These are phyloP conservation scores for Mucor plumbeus DNA, from an alignment of 371 early-diverging fungal genomes.

Conservation along the genomic window DNA sequence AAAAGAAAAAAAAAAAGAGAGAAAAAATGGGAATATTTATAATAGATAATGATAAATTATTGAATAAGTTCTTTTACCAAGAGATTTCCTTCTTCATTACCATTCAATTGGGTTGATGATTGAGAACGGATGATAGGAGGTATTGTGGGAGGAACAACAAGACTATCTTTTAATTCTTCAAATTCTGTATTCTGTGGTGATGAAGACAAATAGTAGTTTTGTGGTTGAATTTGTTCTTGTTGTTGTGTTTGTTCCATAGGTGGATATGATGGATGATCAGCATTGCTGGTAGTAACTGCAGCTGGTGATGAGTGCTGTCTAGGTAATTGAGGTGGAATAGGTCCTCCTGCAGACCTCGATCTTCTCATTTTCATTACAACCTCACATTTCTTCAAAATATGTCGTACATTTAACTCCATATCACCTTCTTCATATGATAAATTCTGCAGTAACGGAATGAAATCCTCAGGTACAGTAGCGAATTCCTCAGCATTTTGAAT, in stretches of 20 bases:
- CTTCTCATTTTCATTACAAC: slow-evolving; percentile 58
- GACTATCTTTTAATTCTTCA: not conserved
- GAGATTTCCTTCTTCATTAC: not conserved
- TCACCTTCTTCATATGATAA: slow-evolving; percentile 60
- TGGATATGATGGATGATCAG: not conserved
- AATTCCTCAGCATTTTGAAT: slow-evolving; percentile 77
- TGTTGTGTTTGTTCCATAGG: not conserved
- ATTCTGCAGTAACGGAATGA: slow-evolving; percentile 64
- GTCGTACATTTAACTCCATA: slow-evolving; percentile 63
- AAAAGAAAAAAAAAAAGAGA: not conserved
- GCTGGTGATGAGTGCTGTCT: slow-evolving; percentile 49
- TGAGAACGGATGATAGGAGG: slow-evolving; percentile 26
- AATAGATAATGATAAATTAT: not conserved
- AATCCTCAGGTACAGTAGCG: slow-evolving; percentile 76
- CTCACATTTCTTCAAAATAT: slow-evolving; percentile 70
- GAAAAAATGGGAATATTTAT: slow-evolving; percentile 9
- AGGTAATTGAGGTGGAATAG: slow-evolving; percentile 32
- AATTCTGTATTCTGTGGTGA: slow-evolving; percentile 21
- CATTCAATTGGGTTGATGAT: slow-evolving; percentile 22
- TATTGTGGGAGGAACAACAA: slow-evolving; percentile 17
- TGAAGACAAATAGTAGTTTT: slow-evolving; percentile 20
- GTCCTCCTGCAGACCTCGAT: slow-evolving; percentile 32
- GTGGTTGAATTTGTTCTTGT: not conserved
- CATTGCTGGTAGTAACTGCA: slow-evolving; percentile 16
- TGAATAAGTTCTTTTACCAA: slow-evolving; percentile 12